These are phyloP conservation scores for Penicillium sp. DNA, from an alignment of 2,329 filamentous ascomycete genomes.

Conservation along the genomic window DNA sequence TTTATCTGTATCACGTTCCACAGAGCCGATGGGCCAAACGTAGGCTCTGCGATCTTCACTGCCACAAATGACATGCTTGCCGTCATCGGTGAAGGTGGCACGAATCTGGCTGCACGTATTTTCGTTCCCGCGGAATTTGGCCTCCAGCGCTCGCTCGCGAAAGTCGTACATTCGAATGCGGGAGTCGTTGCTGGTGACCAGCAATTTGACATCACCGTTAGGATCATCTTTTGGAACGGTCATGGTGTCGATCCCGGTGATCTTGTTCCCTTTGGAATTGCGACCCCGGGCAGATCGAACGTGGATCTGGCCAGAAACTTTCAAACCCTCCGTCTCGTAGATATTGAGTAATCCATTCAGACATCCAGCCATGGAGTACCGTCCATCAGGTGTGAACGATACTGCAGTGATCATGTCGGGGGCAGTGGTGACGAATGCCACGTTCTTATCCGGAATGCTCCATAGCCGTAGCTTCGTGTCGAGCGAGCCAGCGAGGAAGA, in stretches of 20 bases:
- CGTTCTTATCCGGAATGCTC: slow-evolving; percentile 96
- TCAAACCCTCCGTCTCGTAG: slow-evolving; percentile 89
- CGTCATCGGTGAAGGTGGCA: slow-evolving; percentile 85
- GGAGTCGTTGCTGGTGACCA: slow-evolving; percentile 95
- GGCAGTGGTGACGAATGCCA: slow-evolving; percentile 77
- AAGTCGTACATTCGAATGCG: slow-evolving; percentile 88
- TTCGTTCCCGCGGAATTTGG: slow-evolving; percentile 89
- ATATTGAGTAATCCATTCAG: slow-evolving; percentile 84
- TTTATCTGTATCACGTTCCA: slow-evolving; percentile 75
- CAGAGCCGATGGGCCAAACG: slow-evolving; percentile 74
- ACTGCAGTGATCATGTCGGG: slow-evolving; percentile 93
- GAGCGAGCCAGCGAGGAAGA: slow-evolving; percentile 91
- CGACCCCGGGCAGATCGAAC: slow-evolving; percentile 91
- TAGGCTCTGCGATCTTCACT: slow-evolving; percentile 91
- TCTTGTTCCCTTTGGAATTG: slow-evolving; percentile 95
- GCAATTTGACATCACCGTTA: slow-evolving; percentile 73
- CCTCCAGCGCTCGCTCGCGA: slow-evolving; percentile 78
- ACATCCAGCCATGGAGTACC: slow-evolving; percentile 83
- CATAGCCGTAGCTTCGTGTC: slow-evolving; percentile 87
- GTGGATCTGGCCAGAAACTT: slow-evolving; percentile 81
- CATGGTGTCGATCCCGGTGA: slow-evolving; percentile 87
- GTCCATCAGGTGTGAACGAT: slow-evolving; percentile 89
- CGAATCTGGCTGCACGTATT: slow-evolving; percentile 90
- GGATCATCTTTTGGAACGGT: slow-evolving; percentile 59
- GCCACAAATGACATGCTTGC: slow-evolving; percentile 83